Evolutionary conservation across 1,284 basidiomycete species (phyloP), one percentile per base, ranked within the genome.

Genomic region (Ceratobasidium papillatum): DNA sequence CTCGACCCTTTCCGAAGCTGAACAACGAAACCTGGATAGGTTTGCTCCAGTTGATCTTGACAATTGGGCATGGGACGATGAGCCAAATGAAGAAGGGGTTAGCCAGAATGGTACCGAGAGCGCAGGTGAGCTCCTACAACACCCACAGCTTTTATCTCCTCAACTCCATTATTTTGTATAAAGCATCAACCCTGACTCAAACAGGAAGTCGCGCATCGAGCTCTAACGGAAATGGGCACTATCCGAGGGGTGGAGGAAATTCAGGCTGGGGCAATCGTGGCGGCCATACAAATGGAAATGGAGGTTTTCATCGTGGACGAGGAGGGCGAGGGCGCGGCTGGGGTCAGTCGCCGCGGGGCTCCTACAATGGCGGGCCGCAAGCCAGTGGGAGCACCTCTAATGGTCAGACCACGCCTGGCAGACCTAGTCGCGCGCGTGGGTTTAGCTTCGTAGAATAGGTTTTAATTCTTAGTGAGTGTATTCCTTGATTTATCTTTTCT

Each of bases 61-160:
- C 11, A 62, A 62, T 45, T 62, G 59, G 59, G 22, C 43, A 32
- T 62, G 59, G 59, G 59, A 62, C 41, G 59, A 62, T 17, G 43
- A 45, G 7, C 41, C 59, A 22, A 45, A 62, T 1, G 7, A 36
- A 12, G 27, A 62, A 11, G 12, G 27, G 11, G 59, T 19, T 17
- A n/a, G n/a, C 12, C n/a, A 43, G 27, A 14, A 11, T 19, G 36
- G 25, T n/a, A 30, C 9, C 22, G n/a, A 22, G n/a, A 25, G n/a
- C 25, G 8, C 38, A 62, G 22, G 59, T 62, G 12, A 62, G 59
- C 19, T 17, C 3, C 27, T 25, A 62, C 8, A 36, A 27, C 2
- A 8, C 22, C 1, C 14, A 5, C 3, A 41, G 14, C 2, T 12
- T 25, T 45, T 43, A 19, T 32, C 27, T n/a, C 17, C 11, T 14